Evolutionary conservation across 1,284 basidiomycete genomes (phyloP).

Genomic region (Grifola frondosa): DNA sequence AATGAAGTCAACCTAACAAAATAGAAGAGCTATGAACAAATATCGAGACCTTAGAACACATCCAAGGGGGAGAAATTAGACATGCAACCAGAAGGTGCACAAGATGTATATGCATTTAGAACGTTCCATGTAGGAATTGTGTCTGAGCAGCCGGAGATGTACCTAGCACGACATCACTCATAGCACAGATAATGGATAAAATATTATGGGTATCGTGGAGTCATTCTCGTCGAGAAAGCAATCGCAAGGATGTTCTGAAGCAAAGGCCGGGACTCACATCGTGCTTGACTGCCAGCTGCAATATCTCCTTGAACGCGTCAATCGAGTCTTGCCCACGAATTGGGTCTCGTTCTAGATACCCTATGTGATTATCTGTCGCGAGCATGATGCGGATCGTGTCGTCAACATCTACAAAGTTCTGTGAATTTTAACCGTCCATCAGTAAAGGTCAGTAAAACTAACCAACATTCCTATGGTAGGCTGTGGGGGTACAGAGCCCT

Average conservation of each 20-base stretch:
- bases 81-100: too few relatives aligned
- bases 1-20: constrained; percentile 83
- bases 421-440: too few relatives aligned
- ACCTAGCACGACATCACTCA: too few relatives aligned
- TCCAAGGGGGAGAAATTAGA: too few relatives aligned
- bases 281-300: constrained; percentile 86
- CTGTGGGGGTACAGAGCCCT: constrained; percentile 15
- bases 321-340: constrained; percentile 94
- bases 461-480: constrained; percentile 39
- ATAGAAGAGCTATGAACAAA: constrained; percentile 3
- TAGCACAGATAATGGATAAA: too few relatives aligned
- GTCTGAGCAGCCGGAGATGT: too few relatives aligned
- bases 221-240: too few relatives aligned
- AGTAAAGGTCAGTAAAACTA: too few relatives aligned
- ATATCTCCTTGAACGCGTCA: constrained; percentile 92
- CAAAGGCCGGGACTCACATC: constrained; percentile 54
- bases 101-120: too few relatives aligned
- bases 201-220: too few relatives aligned
- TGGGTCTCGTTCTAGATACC: constrained; percentile 93
- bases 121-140: too few relatives aligned
- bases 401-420: constrained; percentile 48
- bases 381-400: constrained; percentile 83
- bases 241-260: not conserved
- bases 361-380: constrained; percentile 95
- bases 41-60: too few relatives aligned